Base-by-base conservation (phyloP, 225 moss, liverwort and hornwort species). In the Climacium dendroides region DNA sequence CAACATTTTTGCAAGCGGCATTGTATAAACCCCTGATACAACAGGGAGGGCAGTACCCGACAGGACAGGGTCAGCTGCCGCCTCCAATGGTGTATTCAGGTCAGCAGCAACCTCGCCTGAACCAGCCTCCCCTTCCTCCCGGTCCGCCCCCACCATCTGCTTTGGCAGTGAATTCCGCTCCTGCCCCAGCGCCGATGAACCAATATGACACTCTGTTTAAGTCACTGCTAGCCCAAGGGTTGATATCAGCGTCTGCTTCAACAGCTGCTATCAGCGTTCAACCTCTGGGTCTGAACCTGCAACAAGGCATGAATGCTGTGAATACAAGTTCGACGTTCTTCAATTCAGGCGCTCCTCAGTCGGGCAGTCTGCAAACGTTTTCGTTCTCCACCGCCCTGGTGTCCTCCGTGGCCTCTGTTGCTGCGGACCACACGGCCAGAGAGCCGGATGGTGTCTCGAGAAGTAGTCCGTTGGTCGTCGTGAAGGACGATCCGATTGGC, bases 51-150 rank as follows among this genome's bases (percentile, higher is more conserved):
- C 90, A 91, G 89, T 94, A 89, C 89, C 60, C 92, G 67, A 45
- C 89, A 57, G 92, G 86, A 48, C 91, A 90, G 86, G 86, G 66
- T 62, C 92, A 88, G 83, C 17, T 82, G 88, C 79, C 87, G 34
- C 74, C 63, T 72, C 58, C 87, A 16, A 74, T 89, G 82, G 74
- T 74, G 62, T 92, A 89, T 82, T 58, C 92, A 23, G 72, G 69
- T 61, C 90, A 92, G 89, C 96, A 93, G 86, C 88, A 85, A 41
- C 80, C 90, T 78, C 92, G 95, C 83, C 87, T 87, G 80, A 87
- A 81, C 79, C 97, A 92, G 88, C 97, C 97, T 81, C 97, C 97
- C 70, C 95, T 97, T 90, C 96, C 97, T 75, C 97, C 95, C 30
- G 97, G 97, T 85, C 97, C 97, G 43, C 97, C 95, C 35, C 97